These are phyloP conservation scores for Mortierella claussenii DNA, from an alignment of 192 early-diverging fungal genomes.

Conservation along the genomic window DNA sequence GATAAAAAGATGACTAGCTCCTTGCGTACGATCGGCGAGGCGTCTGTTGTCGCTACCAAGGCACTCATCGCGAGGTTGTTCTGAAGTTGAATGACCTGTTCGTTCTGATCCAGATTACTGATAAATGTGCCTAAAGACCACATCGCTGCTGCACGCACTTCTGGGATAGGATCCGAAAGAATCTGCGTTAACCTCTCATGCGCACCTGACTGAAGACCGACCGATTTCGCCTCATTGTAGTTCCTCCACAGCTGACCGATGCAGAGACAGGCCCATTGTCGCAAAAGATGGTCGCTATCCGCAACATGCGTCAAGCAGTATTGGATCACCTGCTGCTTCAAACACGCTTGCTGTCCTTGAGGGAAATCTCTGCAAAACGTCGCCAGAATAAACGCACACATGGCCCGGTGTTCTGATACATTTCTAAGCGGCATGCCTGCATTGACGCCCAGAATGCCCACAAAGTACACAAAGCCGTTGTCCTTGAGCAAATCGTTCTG, in stretches of 20 bases:
- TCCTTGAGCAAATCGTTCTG: constrained; percentile 93
- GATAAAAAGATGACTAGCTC: constrained; percentile 87
- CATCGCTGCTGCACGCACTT: constrained; percentile 86
- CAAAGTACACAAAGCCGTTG: constrained; percentile 93
- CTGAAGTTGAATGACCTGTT: constrained; percentile 75
- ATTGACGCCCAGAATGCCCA: constrained; percentile 85
- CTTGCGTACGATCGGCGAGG: constrained; percentile 88
- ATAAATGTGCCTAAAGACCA: constrained; percentile 85
- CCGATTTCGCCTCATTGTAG: constrained; percentile 75
- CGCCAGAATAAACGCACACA: constrained; percentile 93
- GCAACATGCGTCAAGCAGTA: constrained; percentile 73
- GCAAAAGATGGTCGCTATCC: constrained; percentile 78
- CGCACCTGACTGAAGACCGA: constrained; percentile 68
- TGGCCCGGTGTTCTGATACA: constrained; percentile 90
- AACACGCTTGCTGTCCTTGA: constrained; percentile 86
- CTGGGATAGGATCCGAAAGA: constrained; percentile 75
- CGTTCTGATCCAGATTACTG: constrained; percentile 73
- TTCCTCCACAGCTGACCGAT: constrained; percentile 87
- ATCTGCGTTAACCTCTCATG: constrained; percentile 70
- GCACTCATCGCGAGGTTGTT: constrained; percentile 78
- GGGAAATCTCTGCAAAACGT: constrained; percentile 91
- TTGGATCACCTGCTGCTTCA: constrained; percentile 73
- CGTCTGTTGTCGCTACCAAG: constrained; percentile 77
- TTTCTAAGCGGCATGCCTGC: constrained; percentile 76
- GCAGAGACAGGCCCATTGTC: constrained; percentile 93